Conservation (phyloP, 192 early-diverging fungal species). For the Umbelopsis sp. region DNA sequence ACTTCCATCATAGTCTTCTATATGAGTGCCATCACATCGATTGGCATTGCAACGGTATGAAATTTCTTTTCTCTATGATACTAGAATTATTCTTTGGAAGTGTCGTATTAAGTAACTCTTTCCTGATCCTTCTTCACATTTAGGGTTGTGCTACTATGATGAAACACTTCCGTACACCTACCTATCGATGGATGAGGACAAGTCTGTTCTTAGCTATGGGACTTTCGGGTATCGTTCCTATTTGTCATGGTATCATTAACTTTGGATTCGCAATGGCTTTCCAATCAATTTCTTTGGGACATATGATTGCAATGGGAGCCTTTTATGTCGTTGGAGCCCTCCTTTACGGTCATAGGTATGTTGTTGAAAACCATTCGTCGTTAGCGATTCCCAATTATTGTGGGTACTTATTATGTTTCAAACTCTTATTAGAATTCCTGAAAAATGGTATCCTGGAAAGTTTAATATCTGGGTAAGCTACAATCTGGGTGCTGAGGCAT, state of each 20-base stretch:
- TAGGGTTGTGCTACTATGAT: constrained; percentile 55
- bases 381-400: neutral
- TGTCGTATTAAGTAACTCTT: neutral
- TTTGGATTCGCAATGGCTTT: constrained; percentile 64
- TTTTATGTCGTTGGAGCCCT: constrained; percentile 83
- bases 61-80: neutral
- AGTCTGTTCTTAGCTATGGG: constrained; percentile 81
- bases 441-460: constrained; percentile 80
- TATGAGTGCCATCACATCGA: constrained; percentile 37
- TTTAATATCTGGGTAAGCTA: constrained; percentile 68
- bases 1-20: constrained; percentile 19
- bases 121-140: constrained; percentile 11
- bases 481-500: no score
- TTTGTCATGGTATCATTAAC: constrained; percentile 60
- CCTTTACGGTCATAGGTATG: constrained; percentile 74
- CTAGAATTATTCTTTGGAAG: neutral
- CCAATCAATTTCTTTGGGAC: constrained; percentile 61
- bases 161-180: constrained; percentile 67
- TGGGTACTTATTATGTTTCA: neutral
- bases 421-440: constrained; percentile 58
- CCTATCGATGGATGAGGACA: constrained; percentile 80
- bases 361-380: neutral
- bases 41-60: constrained; percentile 62
- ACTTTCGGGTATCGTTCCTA: constrained; percentile 71
- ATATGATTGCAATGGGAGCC: constrained; percentile 71